Evolutionary conservation across 2,329 filamentous ascomycete genomes (phyloP).

Genomic region (Colletotrichum shisoi): DNA sequence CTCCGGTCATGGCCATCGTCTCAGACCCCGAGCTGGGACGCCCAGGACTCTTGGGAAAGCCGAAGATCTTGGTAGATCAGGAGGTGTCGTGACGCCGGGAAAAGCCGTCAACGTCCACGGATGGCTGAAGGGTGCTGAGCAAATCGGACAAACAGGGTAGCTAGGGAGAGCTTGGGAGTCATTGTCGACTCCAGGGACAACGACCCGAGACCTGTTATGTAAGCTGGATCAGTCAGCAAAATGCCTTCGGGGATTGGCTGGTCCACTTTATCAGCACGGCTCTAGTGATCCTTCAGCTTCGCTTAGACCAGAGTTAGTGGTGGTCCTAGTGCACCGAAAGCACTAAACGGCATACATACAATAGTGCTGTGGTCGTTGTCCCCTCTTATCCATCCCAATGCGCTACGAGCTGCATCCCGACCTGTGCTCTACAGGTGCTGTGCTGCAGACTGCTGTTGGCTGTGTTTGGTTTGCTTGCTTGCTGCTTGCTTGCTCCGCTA

Average conservation of each 20-base stretch:
- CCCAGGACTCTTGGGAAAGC: slow-evolving; percentile 13
- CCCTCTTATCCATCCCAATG: neutral
- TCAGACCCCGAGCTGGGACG: slow-evolving; percentile 29
- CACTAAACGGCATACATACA: no score
- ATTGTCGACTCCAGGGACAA: slow-evolving; percentile 11
- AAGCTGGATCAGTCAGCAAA: neutral
- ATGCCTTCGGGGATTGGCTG: neutral
- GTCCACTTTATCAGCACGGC: neutral
- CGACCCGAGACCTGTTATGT: neutral
- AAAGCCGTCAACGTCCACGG: neutral
- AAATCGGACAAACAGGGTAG: neutral
- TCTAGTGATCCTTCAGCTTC: slow-evolving; percentile 18
- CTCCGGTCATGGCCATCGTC: slow-evolving; percentile 29
- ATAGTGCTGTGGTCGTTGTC: no score
- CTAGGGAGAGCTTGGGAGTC: slow-evolving; percentile 9
- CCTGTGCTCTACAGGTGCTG: neutral
- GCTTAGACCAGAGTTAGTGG: slow-evolving; percentile 13
- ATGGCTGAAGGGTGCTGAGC: slow-evolving; percentile 14
- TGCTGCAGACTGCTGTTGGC: neutral
- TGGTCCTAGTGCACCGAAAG: neutral
- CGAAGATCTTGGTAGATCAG: slow-evolving; percentile 31
- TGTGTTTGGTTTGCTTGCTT: neutral
- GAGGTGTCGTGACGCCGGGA: neutral
- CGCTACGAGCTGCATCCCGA: slow-evolving; percentile 7
- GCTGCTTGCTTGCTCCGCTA: neutral